Evolutionary conservation across 1,139 yeast genomes (phyloP).

Genomic region (Yarrowia galli): DNA sequence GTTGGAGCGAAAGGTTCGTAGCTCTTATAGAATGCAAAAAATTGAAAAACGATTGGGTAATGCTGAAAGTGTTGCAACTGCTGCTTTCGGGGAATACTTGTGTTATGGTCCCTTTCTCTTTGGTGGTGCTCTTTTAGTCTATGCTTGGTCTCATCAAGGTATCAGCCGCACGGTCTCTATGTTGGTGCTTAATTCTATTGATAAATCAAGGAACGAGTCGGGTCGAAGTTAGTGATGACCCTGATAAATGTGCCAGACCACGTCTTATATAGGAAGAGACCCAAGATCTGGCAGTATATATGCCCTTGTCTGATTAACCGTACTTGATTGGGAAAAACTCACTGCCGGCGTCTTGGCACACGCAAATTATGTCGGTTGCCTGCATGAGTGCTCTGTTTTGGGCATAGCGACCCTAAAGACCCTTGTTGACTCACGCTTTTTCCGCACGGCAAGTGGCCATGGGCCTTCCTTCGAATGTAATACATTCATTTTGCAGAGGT

Average conservation of each 20-base stretch:
- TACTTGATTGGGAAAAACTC: constrained; percentile 8
- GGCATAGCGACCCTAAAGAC: neutral
- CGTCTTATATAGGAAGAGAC: constrained; percentile 8
- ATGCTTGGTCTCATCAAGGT: constrained; percentile 17
- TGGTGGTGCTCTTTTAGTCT: constrained; percentile 1
- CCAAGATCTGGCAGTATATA: constrained; percentile 5
- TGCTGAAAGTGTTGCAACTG: constrained; percentile 1
- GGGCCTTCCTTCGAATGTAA: neutral
- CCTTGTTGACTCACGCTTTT: constrained; percentile 19
- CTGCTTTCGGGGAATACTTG: constrained; percentile 10
- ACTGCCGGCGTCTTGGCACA: constrained; percentile 11
- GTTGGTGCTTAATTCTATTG: constrained; percentile 20
- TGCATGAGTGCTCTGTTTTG: constrained; percentile 18
- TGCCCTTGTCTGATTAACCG: constrained; percentile 23
- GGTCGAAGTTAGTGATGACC: neutral
- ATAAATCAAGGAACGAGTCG: neutral
- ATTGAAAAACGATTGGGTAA: neutral
- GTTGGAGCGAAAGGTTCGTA: neutral
- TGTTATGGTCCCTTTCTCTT: constrained; percentile 4
- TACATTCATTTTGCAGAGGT: neutral
- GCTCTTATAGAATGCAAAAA: neutral
- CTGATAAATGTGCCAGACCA: neutral
- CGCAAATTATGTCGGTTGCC: neutral
- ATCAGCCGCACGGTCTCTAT: constrained; percentile 20
- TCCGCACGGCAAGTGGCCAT: neutral